Evolutionary conservation across 2,329 filamentous ascomycete species (phyloP), one percentile per base, ranked within the genome.

Genomic region (Myriosclerotinia curreyana): DNA sequence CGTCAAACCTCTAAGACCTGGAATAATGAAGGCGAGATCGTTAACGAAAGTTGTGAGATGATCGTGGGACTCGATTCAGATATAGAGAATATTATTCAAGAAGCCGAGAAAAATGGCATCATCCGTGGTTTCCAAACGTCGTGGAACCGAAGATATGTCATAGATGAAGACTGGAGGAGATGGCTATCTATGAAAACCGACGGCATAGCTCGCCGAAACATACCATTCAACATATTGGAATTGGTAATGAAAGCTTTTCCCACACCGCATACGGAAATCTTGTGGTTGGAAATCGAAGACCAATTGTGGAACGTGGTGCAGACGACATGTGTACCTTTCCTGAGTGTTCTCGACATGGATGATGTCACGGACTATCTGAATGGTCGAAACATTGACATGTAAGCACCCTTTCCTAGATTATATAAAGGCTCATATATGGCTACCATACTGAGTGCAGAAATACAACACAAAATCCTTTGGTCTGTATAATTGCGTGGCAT

Each of bases 231-330:
- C 12, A 60, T 60, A 3, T 51, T 42, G 20, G 44, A 38, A 31
- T 7, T 40, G 20, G 31, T 42, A 20, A 40, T 60, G n/a, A 40
- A 60, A 48, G 42, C 42, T 2, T 60, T 22, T 34, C 56, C 56
- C 0, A 49, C 28, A 14, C 42, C 56, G 31, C 22, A 25, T 20
- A 42, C 58, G n/a, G 36, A 60, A 31, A 51, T 51, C 8, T 36
- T n/a, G 9, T 51, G 34, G 58, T 40, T 49, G 20, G 58, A 51
- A 4, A 25, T 38, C 15, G 34, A 51, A 51, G 31, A 5, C 2
- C n/a, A 36, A 40, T n/a, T 60, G 31, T 5, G n/a, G 46, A 11
- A 34, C n/a, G 22, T 51, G 9, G 46, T 49, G 3, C 44, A 38
- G 15, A 22, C 46, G 4, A 51, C 46, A 25, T 60, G 31, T 3